Base-by-base conservation (phyloP, 2,329 filamentous ascomycete genomes). In the Colletotrichum sp. region DNA sequence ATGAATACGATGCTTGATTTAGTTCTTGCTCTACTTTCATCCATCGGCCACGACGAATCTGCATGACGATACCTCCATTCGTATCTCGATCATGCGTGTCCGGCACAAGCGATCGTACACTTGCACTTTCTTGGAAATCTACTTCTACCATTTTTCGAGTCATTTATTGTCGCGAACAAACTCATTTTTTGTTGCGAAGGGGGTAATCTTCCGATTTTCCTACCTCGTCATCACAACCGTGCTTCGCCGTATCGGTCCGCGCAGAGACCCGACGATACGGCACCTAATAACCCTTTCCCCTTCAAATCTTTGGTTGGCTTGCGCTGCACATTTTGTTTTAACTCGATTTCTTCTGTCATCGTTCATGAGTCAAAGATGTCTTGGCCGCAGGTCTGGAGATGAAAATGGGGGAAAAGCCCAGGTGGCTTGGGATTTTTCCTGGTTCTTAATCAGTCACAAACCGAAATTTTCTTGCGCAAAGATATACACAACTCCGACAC, bases 11-110 rank as follows among this genome's bases (percentile, higher is more conserved):
- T 76, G 75, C 73, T 65, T 63, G 71, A 75, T 76, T 76, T 59
- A 75, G 75, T 63, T 70, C 13, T 73, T n/a, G 58, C 65, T 75
- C 73, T 78, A 74, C 69, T 77, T 80, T 79, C 77, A 78, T 78
- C 81, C 81, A 80, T 84, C 85, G 80, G 83, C 85, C 83, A 87
- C 88, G 86, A 89, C 87, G 88, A 88, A 87, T 87, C 84, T 89
- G 86, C 88, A 91, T 90, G 88, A 90, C 88, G 87, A 90, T 87
- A 86, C 82, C 83, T 85, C 83, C 83, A 80, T 84, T 86, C 83
- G 84, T 81, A 84, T 85, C 84, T 87, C 86, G 87, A 87, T 90
- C 87, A 87, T 90, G 87, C 87, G 83, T 89, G 89, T 90, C 89
- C 88, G 88, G 90, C 86, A 91, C 89, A 90, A 67, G 87, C 88